Evolutionary conservation across 1,284 basidiomycete genomes (phyloP), one percentile per base, ranked within the genome.

Genomic region (Pseudozyma tsukubaensis): DNA sequence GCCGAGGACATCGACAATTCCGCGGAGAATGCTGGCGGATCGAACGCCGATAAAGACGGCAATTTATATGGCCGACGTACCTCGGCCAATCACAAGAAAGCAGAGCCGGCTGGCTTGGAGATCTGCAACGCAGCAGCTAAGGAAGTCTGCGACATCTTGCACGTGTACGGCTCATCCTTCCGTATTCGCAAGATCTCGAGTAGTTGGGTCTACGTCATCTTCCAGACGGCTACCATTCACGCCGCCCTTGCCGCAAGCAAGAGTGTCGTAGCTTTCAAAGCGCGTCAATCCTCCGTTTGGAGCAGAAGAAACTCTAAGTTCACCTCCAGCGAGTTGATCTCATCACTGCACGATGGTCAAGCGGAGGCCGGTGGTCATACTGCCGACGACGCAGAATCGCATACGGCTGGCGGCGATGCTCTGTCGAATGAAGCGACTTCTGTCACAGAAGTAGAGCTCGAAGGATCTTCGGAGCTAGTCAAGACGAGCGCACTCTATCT

Each of bases 141-240:
- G 19, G 66, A 69, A 29, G 67, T 77, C 4, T 77, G 75, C 37
- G 70, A 70, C 50, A 72, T 77, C n/a, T 54, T 77, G 18, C 57
- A 74, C 18, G 65, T 68, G 19, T 77, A 77, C 43, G 72, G 61
- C 48, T 60, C 68, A 3, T 75, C 75, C 2, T 77, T 77, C 54
- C 70, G 66, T 19, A 71, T 74, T 39, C 66, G 70, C 32, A 77
- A 77, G 60, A 74, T 77, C 35, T 70, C 75, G 19, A 62, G 63
- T 12, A 64, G 59, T 35, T 77, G 75, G 75, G 75, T 77, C 18
- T 77, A 77, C 39, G 59, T 77, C 52, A 75, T 77, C 60, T 77
- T 77, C 53, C 75, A 77, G 34, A 60, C 53, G 21, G 75, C 75
- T 19, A 77, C 75, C 36, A 74, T 77, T 16, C 75, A 77, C 40